Conservation (phyloP, 192 early-diverging fungal genomes). For the Backusella macrospora region DNA sequence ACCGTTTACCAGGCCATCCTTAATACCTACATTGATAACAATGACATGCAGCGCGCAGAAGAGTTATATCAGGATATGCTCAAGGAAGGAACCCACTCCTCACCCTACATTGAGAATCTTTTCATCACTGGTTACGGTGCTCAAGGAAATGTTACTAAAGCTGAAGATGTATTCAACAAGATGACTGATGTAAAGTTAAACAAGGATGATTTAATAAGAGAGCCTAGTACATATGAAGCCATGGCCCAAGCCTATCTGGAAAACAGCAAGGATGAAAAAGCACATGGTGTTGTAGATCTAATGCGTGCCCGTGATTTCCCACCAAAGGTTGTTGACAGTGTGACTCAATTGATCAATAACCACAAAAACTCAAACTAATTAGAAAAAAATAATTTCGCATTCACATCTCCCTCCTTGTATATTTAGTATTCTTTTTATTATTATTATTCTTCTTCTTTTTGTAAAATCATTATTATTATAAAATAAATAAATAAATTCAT, state of each 20-base stretch:
- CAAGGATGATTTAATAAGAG: slow-evolving; percentile 38
- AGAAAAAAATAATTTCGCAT: background rate
- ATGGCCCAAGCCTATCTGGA: slow-evolving; percentile 56
- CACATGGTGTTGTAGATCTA: slow-evolving; percentile 34
- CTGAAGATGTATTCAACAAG: slow-evolving; percentile 47
- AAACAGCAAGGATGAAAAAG: slow-evolving; percentile 43
- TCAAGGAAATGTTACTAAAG: slow-evolving; percentile 38
- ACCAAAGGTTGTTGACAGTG: slow-evolving; percentile 32
- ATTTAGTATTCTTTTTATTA: slow-evolving; percentile 11
- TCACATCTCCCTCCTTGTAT: background rate
- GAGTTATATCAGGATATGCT: slow-evolving; percentile 48
- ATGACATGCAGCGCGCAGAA: slow-evolving; percentile 45
- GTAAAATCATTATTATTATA: slow-evolving; percentile 10
- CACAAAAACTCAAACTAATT: background rate
- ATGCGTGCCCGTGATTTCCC: slow-evolving; percentile 43
- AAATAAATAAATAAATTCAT: background rate
- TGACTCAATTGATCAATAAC: slow-evolving; percentile 15
- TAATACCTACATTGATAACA: slow-evolving; percentile 51
- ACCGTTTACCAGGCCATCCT: slow-evolving; percentile 56
- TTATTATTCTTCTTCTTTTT: background rate
- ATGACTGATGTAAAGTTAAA: slow-evolving; percentile 46
- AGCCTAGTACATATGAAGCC: slow-evolving; percentile 63
- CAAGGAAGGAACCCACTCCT: slow-evolving; percentile 42
- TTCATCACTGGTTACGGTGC: slow-evolving; percentile 58
- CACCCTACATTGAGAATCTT: slow-evolving; percentile 60